Conservation (phyloP, 352 stramenopile species). For the Labyrinthula sp. region DNA sequence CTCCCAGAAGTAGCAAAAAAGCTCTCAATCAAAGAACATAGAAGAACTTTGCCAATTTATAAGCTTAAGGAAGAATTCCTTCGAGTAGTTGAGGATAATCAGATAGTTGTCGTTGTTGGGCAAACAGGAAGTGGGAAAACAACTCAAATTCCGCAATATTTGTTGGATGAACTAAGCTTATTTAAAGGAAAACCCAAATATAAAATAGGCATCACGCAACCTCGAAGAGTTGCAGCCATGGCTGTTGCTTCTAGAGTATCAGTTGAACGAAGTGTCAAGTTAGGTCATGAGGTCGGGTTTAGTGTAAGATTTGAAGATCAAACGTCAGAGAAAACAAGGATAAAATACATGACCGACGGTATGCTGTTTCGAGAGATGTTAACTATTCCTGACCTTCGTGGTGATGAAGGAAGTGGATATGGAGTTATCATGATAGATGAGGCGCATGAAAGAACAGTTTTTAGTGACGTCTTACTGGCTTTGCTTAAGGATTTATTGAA, state of each 20-base stretch:
- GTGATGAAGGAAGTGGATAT: conserved; percentile 75
- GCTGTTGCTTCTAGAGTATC: conserved; percentile 92
- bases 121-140: conserved; percentile 90
- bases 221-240: conserved; percentile 90
- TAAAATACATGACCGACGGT: conserved; percentile 99
- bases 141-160: conserved; percentile 95
- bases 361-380: conserved; percentile 97
- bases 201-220: conserved; percentile 80
- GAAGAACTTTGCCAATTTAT: conserved; percentile 87
- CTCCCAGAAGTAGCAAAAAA: conserved; percentile 30
- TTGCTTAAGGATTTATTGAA: conserved; percentile 92
- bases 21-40: conserved; percentile 70
- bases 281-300: conserved; percentile 92
- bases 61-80: conserved; percentile 91
- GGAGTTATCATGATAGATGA: conserved; percentile 96
- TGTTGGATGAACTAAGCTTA: conserved; percentile 65
- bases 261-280: conserved; percentile 87
- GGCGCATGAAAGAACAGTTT: conserved; percentile 90
- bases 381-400: conserved; percentile 64
- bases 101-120: conserved; percentile 57
- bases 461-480: conserved; percentile 95
- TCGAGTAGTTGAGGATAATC: conserved; percentile 80
- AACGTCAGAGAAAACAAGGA: conserved; percentile 81
- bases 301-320: conserved; percentile 98
- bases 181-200: conserved; percentile 72